Evolutionary conservation across 345 rosid genomes (phyloP), one percentile per base, ranked within the genome.

Genomic region (Salix brachista): DNA sequence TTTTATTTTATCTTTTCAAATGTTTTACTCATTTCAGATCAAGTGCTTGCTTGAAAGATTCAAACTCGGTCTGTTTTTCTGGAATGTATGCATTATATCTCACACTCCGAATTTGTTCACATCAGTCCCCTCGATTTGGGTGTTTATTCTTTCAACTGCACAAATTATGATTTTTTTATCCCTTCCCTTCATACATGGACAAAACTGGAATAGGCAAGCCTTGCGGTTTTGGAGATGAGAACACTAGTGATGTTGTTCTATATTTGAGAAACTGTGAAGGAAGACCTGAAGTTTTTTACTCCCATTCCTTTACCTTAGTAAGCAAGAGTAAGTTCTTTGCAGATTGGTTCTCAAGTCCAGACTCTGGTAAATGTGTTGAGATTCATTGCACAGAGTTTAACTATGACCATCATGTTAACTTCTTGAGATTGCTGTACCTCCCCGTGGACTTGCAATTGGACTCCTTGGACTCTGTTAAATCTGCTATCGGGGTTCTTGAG

Each of bases 401-500:
- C 67, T 85, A 87, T 69, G 84, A 85, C 41, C 80, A 84, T 77
- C 88, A 87, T 69, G 81, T 85, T 70, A 77, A 70, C 71, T 86
- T 85, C 36, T 74, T 89, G 81, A 87, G 75, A 64, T 76, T 87
- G 79, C 65, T 89, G 41, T 84, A 80, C 56, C 77, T 83, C 28
- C 84, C 85, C 9, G 32, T 36, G 0, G 86, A 87, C 73, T 72
- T 39, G 71, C 70, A 83, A 77, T 77, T 81, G 75, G 83, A 83
- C 69, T 85, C 85, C 10, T 56, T 85, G 66, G 85, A 78, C 16
- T 71, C 88, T 17, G 88, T 86, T 42, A 82, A 82, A 78, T 87
- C 87, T 39, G 86, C 88, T 42, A 61, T 87, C 36, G 88, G 87
- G 37, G 68, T 86, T 80, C 89, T 86, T 30, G 83, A 84, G 69